Conservation (phyloP, 169 alveolate species). For the Plasmodium cynomolgi region DNA sequence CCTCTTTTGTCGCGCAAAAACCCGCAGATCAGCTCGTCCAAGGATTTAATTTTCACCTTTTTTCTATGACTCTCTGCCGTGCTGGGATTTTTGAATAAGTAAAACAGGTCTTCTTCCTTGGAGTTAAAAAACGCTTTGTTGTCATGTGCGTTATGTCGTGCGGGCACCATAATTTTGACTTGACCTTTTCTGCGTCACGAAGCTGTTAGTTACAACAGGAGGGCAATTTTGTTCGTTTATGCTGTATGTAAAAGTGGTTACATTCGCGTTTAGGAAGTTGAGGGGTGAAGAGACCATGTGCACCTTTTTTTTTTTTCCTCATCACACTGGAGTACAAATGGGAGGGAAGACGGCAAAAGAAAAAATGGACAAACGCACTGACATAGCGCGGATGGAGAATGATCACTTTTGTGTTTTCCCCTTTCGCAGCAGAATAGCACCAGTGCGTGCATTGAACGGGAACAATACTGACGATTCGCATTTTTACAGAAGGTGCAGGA, state of each 20-base stretch:
- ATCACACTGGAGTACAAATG: not conserved
- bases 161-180: not conserved
- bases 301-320: not conserved
- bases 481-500: not conserved
- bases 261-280: not conserved
- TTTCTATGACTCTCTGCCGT: not conserved
- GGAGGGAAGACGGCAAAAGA: not conserved
- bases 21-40: slow-evolving; percentile 15
- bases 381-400: not conserved
- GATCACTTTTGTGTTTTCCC: not conserved
- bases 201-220: not conserved
- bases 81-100: slow-evolving; percentile 12
- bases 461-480: not conserved
- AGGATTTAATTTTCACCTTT: slow-evolving; percentile 15
- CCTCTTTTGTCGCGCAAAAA: slow-evolving; percentile 13
- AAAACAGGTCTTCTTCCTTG: slow-evolving; percentile 37
- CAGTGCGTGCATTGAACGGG: not conserved
- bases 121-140: not conserved
- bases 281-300: not conserved
- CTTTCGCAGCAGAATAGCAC: not conserved
- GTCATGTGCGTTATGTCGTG: not conserved
- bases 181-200: not conserved
- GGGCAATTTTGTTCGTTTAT: not conserved
- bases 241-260: not conserved
- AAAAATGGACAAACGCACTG: not conserved